Percentiles rank a stretch among this genome's conserved stretches.
phyloP scores from a whole-genome alignment of 192 early-diverging fungal species.

The Coemansia sp. region DNA sequence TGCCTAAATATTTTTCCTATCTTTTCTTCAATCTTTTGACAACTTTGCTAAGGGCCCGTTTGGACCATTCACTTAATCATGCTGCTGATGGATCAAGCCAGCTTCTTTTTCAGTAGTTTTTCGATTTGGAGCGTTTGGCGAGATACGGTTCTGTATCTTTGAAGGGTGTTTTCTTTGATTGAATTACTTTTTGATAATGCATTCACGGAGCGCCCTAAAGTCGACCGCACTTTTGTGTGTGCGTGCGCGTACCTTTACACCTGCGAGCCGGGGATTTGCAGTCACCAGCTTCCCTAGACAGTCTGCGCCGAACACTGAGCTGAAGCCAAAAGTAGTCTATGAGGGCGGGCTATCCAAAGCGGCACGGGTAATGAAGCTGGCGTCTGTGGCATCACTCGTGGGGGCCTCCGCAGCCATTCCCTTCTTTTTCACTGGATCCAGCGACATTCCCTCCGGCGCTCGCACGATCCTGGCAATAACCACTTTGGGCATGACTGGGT shows the following conservation, averaged over 20 bases:
- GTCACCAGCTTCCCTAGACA: background rate
- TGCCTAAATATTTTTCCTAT: background rate
- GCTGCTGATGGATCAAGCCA: background rate
- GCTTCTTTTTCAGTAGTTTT: background rate
- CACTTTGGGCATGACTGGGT: slow-evolving; percentile 43
- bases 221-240: background rate
- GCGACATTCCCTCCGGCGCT: slow-evolving; percentile 39
- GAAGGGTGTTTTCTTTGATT: background rate
- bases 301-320: background rate
- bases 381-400: slow-evolving; percentile 40
- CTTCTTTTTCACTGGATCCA: slow-evolving; percentile 41
- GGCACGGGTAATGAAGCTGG: slow-evolving; percentile 48
- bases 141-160: background rate
- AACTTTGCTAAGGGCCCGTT: background rate
- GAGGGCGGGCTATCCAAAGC: slow-evolving; percentile 39
- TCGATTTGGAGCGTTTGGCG: background rate
- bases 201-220: background rate
- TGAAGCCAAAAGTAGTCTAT: slow-evolving; percentile 10
- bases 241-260: background rate
- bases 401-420: slow-evolving; percentile 42
- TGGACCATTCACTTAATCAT: background rate
- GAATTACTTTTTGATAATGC: background rate
- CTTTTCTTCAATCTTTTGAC: background rate
- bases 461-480: slow-evolving; percentile 39
- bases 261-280: background rate